These are phyloP conservation scores for Ustilago xerochloae DNA, from an alignment of 1,284 basidiomycete genomes.

Conservation along the genomic window DNA sequence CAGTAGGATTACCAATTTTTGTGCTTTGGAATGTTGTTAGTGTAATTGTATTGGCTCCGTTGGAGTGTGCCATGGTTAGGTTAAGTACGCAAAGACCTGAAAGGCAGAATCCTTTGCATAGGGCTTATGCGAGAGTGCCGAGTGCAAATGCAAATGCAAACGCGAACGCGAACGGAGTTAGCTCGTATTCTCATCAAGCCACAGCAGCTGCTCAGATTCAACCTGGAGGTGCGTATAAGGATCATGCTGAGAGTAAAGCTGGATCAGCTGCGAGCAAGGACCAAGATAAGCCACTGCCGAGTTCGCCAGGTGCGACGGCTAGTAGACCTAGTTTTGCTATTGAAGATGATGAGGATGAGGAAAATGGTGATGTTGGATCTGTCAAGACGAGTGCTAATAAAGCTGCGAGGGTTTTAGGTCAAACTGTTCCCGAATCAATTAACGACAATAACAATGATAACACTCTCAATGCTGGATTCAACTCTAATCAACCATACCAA, in stretches of 20 bases:
- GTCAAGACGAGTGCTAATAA: slow-evolving; percentile 10
- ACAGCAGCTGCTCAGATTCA: slow-evolving; percentile 39
- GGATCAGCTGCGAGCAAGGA: slow-evolving; percentile 30
- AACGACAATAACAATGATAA: neutral
- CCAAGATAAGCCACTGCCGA: slow-evolving; percentile 42
- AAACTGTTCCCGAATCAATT: slow-evolving; percentile 2
- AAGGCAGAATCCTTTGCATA: slow-evolving; percentile 61
- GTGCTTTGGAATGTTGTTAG: slow-evolving; percentile 56
- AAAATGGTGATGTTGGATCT: slow-evolving; percentile 21
- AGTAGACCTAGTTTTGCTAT: slow-evolving; percentile 58
- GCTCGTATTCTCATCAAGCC: slow-evolving; percentile 60
- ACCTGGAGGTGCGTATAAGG: slow-evolving; percentile 38
- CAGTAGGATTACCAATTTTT: slow-evolving; percentile 55
- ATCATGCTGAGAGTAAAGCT: slow-evolving; percentile 5
- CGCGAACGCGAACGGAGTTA: slow-evolving; percentile 7
- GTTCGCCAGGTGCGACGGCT: slow-evolving; percentile 36
- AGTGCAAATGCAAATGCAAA: too few relatives aligned
- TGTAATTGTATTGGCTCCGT: slow-evolving; percentile 55
- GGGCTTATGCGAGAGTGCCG: slow-evolving; percentile 55
- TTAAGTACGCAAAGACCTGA: slow-evolving; percentile 62
- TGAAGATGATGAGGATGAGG: slow-evolving; percentile 57
- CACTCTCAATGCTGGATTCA: neutral
- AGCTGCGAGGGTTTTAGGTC: slow-evolving; percentile 21
- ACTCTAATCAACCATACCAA: too few relatives aligned
- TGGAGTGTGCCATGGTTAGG: slow-evolving; percentile 64